Percentiles rank a stretch among this genome's conserved stretches.
Evolutionary conservation across 1,139 yeast species (phyloP).

Genomic region (Blastobotrys elegans): DNA sequence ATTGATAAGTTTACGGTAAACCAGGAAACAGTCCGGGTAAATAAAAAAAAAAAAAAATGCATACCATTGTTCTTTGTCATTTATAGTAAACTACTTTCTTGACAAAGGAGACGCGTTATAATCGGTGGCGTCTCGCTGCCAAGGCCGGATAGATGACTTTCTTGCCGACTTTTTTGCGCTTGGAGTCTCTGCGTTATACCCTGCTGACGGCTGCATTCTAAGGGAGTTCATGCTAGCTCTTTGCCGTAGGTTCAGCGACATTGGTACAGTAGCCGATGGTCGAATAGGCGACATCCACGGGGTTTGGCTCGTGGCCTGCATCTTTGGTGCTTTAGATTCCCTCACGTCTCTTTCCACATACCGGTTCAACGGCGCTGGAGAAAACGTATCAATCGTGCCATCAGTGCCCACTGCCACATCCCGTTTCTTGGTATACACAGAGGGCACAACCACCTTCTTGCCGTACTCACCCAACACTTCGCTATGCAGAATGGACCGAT

Average conservation of each 20-base stretch:
- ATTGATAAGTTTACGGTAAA: too few species aligned
- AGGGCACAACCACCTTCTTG: slow-evolving; percentile 60
- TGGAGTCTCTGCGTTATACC: background rate
- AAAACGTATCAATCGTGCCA: slow-evolving; percentile 37
- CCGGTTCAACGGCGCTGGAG: slow-evolving; percentile 33
- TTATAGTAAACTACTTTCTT: slow-evolving; percentile 1
- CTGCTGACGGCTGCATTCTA: slow-evolving; percentile 6
- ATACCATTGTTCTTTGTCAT: too few species aligned
- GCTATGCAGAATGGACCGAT: slow-evolving; percentile 55
- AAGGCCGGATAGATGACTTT: slow-evolving; percentile 1
- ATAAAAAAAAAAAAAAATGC: too few species aligned
- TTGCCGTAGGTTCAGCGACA: slow-evolving; percentile 2
- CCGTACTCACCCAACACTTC: slow-evolving; percentile 64
- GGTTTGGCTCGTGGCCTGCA: background rate
- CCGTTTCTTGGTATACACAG: slow-evolving; percentile 47
- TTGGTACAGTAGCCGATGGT: background rate
- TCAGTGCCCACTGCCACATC: slow-evolving; percentile 64
- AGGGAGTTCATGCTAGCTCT: slow-evolving; percentile 9
- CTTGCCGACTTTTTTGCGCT: background rate
- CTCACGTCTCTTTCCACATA: slow-evolving; percentile 10
- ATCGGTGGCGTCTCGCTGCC: slow-evolving; percentile 1
- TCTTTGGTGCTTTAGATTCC: background rate
- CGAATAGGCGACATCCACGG: slow-evolving; percentile 10
- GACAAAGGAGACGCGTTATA: slow-evolving; percentile 5
- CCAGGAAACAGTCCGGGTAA: too few species aligned